Evolutionary conservation across 1,139 yeast genomes (phyloP).

Genomic region (Yamadazyma mexicana): DNA sequence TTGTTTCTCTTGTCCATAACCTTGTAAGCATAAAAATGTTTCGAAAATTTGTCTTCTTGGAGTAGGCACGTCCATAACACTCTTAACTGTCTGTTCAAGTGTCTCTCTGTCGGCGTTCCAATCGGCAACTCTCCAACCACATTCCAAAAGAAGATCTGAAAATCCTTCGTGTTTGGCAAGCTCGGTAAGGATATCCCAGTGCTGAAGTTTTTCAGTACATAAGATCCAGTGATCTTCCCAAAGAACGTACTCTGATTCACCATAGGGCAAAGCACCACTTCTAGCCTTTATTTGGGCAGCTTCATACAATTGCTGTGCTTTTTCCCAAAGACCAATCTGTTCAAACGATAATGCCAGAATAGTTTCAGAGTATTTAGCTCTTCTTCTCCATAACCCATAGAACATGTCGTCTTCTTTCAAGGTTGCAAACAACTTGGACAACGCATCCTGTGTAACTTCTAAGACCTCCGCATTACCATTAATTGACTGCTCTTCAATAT

Average conservation of each 20-base stretch:
- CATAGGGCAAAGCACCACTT: constrained; percentile 91
- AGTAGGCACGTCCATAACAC: constrained; percentile 98
- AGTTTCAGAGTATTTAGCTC: constrained; percentile 92
- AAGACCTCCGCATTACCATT: constrained; percentile 72
- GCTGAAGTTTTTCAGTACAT: constrained; percentile 96
- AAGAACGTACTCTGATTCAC: constrained; percentile 90
- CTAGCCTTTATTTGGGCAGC: constrained; percentile 97
- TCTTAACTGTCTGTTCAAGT: constrained; percentile 88
- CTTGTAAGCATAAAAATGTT: constrained; percentile 89
- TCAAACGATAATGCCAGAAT: constrained; percentile 91
- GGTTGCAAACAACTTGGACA: constrained; percentile 84
- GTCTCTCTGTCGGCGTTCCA: constrained; percentile 97
- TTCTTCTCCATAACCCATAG: constrained; percentile 94
- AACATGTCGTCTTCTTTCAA: constrained; percentile 95
- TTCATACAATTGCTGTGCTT: constrained; percentile 91
- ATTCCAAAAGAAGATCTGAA: constrained; percentile 87
- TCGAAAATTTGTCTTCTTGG: constrained; percentile 96
- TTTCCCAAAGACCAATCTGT: constrained; percentile 93
- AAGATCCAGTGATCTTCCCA: constrained; percentile 99
- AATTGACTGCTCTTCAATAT: constrained; percentile 64
- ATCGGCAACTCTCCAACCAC: constrained; percentile 99
- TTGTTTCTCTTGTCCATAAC: constrained; percentile 88
- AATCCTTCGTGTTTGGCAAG: constrained; percentile 97
- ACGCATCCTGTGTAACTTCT: constrained; percentile 88
- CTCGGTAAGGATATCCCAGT: constrained; percentile 97